phyloP scores from a whole-genome alignment of 2,329 filamentous ascomycete species.

The Xylariomycetidae sp. region DNA sequence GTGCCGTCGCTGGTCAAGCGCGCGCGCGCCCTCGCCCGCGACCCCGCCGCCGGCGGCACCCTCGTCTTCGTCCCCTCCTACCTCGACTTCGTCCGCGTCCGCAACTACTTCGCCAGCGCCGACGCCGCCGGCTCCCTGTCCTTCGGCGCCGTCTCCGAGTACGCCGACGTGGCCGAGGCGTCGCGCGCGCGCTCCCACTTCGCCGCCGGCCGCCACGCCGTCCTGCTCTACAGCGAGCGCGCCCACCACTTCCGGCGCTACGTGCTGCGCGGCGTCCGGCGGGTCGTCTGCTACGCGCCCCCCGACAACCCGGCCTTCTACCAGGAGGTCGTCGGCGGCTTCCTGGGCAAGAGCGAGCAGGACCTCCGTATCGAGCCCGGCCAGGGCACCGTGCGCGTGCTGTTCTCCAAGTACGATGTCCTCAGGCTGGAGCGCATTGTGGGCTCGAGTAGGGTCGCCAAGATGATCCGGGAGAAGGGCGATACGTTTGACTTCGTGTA shows the following conservation, averaged over 20 bases:
- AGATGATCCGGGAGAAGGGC: constrained; percentile 75
- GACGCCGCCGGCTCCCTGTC: constrained; percentile 46
- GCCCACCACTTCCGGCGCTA: constrained; percentile 97
- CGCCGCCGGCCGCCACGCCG: constrained; percentile 69
- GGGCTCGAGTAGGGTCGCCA: constrained; percentile 71
- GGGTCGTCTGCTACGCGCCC: constrained; percentile 82
- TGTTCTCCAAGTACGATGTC: constrained; percentile 87
- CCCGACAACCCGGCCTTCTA: constrained; percentile 87
- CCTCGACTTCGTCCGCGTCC: constrained; percentile 87
- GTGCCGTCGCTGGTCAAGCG: constrained; percentile 69
- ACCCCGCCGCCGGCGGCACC: constrained; percentile 48
- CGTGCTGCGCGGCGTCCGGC: constrained; percentile 70
- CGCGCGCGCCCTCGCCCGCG: constrained; percentile 21
- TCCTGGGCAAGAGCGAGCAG: constrained; percentile 54
- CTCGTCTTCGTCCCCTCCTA: constrained; percentile 90
- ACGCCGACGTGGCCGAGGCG: constrained; percentile 71
- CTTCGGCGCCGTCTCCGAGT: constrained; percentile 86
- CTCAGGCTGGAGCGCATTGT: constrained; percentile 85
- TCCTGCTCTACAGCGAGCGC: constrained; percentile 87
- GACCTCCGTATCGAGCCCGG: constrained; percentile 49
- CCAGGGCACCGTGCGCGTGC: constrained; percentile 51
- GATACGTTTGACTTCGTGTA: constrained; percentile 96
- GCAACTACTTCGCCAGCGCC: constrained; percentile 83
- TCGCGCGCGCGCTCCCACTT: constrained; percentile 85
- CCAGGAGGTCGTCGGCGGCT: constrained; percentile 66